Evolutionary conservation across 1,284 basidiomycete species (phyloP).

Genomic region (Tylopilus orsonianus): DNA sequence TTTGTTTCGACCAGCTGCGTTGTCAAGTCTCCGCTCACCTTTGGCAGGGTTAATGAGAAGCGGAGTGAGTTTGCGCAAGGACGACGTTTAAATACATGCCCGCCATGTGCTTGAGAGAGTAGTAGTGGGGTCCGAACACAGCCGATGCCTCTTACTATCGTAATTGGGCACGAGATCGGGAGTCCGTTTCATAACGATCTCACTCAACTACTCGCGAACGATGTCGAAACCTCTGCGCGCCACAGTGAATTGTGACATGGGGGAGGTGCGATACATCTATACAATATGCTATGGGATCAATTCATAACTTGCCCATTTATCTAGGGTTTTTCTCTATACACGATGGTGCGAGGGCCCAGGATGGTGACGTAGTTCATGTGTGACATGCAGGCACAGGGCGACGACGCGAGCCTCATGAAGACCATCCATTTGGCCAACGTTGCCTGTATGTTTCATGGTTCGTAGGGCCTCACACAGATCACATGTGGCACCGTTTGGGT

Average conservation of each 20-base stretch:
- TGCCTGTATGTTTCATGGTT: slow-evolving; percentile 65
- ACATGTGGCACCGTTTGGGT: neutral
- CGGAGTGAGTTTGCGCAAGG: neutral
- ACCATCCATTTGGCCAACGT: slow-evolving; percentile 64
- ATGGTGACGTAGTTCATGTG: neutral
- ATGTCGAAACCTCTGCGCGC: slow-evolving; percentile 38
- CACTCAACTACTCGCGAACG: neutral
- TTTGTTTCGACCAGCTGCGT: neutral
- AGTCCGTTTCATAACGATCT: neutral
- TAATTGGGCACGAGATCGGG: neutral
- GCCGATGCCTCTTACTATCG: slow-evolving; percentile 1
- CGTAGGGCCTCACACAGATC: slow-evolving; percentile 37
- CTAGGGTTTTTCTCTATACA: slow-evolving; percentile 57
- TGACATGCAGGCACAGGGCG: slow-evolving; percentile 39
- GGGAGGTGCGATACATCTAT: slow-evolving; percentile 46
- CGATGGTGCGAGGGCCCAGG: slow-evolving; percentile 38
- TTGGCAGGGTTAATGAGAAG: neutral
- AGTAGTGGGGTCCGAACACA: slow-evolving; percentile 5
- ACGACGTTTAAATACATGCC: no score
- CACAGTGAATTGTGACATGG: slow-evolving; percentile 64
- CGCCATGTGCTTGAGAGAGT: neutral
- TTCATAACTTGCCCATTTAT: neutral
- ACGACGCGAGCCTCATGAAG: slow-evolving; percentile 60
- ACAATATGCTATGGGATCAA: neutral
- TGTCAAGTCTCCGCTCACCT: neutral